Percentiles rank a stretch among this genome's conserved stretches.
phyloP scores from a whole-genome alignment of 306 rosid species.

The Luffa acutangula region DNA sequence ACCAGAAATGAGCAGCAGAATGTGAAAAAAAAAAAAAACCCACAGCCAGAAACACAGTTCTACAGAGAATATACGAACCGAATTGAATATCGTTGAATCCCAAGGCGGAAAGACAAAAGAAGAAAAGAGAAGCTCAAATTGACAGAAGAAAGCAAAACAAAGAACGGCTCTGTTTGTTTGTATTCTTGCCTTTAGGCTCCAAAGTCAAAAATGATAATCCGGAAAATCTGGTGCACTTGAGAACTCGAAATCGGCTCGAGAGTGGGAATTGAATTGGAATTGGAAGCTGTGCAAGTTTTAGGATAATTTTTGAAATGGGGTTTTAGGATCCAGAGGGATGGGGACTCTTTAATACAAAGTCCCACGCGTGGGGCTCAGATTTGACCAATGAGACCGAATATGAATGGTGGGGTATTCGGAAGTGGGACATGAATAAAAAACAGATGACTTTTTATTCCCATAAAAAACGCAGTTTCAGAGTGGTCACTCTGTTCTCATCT shows the following conservation, averaged over 20 bases:
- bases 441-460: not conserved
- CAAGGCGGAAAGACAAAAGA: not conserved
- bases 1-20: conserved; percentile 25
- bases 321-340: not conserved
- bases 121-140: not conserved
- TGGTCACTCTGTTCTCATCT: too few relatives aligned
- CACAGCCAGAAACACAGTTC: conserved; percentile 17
- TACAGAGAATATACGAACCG: conserved; percentile 25
- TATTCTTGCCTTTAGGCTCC: not conserved
- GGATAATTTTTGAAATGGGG: not conserved
- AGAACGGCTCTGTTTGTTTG: not conserved
- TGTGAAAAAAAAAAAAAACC: conserved; percentile 32
- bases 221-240: not conserved
- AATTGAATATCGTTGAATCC: not conserved
- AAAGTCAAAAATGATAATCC: not conserved
- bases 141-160: not conserved
- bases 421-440: not conserved
- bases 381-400: not conserved
- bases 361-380: not conserved
- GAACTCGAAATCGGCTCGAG: not conserved
- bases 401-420: not conserved
- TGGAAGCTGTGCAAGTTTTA: not conserved
- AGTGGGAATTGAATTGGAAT: not conserved
- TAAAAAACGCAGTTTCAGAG: too few relatives aligned
- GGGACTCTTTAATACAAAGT: not conserved